phyloP scores from a whole-genome alignment of 2,329 filamentous ascomycete species.

The Alternaria ventricosa region DNA sequence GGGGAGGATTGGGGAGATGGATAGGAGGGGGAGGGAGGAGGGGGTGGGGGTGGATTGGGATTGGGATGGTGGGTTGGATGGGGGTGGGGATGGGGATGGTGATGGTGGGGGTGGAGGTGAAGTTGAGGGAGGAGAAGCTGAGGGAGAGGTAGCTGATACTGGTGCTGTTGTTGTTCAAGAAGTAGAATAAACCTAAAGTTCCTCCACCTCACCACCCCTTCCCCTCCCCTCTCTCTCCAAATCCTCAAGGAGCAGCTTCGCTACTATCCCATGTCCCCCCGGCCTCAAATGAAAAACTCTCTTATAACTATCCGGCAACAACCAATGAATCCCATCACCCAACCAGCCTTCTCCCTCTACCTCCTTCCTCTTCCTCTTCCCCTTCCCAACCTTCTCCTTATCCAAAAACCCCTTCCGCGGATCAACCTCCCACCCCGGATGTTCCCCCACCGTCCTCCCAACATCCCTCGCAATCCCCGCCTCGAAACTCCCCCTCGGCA shows the following conservation, averaged over 20 bases:
- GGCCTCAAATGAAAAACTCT: constrained; percentile 41
- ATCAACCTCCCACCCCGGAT: constrained; percentile 38
- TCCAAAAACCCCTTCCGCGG: constrained; percentile 32
- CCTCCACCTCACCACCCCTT: background rate
- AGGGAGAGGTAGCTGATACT: background rate
- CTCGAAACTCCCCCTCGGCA: constrained; percentile 32
- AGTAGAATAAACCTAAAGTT: background rate
- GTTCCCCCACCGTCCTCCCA: constrained; percentile 30
- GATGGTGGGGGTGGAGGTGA: rapidly evolving
- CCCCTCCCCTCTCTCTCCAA: background rate
- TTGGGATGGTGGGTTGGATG: background rate
- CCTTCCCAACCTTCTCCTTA: constrained; percentile 11
- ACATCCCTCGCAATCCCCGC: constrained; percentile 30
- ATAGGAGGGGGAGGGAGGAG: background rate
- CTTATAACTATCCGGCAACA: constrained; percentile 41
- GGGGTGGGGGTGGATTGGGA: background rate
- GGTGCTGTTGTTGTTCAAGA: background rate
- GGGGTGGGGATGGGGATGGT: background rate
- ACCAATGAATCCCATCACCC: constrained; percentile 32
- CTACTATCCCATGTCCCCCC: constrained; percentile 31
- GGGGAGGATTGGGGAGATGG: constrained; percentile 50
- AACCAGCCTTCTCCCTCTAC: background rate
- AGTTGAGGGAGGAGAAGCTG: background rate
- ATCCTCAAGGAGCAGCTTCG: background rate
- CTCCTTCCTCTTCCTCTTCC: background rate